These are phyloP conservation scores for Quercus suber DNA, from an alignment of 306 rosid genomes.

Conservation along the genomic window DNA sequence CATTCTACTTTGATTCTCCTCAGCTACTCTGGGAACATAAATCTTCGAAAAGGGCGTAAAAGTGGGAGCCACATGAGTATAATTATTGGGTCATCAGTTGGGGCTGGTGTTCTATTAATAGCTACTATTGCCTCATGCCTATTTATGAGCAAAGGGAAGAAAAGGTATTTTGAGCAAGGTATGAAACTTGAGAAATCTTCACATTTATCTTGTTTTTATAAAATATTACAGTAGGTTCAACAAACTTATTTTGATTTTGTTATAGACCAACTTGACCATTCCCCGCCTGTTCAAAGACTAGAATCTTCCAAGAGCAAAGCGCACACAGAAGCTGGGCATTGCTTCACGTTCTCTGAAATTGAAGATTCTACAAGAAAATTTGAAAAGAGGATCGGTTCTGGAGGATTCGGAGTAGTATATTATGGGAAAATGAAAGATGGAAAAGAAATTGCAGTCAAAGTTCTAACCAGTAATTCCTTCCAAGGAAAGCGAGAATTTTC, in stretches of 20 bases:
- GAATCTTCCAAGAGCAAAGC: conserved; percentile 52
- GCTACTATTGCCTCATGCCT: conserved; percentile 60
- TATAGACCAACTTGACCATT: conserved; percentile 40
- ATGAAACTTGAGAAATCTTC: conserved; percentile 16
- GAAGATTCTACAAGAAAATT: conserved; percentile 75
- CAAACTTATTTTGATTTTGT: conserved; percentile 23
- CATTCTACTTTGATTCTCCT: conserved; percentile 19
- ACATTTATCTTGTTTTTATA: not conserved
- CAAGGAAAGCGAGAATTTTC: conserved; percentile 98
- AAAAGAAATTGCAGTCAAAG: conserved; percentile 94
- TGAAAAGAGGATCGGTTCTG: conserved; percentile 81
- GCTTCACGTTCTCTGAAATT: conserved; percentile 67
- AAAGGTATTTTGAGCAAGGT: conserved; percentile 52
- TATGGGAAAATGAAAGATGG: conserved; percentile 79
- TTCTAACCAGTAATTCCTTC: conserved; percentile 64
- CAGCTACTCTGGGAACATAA: conserved; percentile 73
- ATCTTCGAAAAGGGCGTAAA: conserved; percentile 57
- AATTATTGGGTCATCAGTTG: conserved; percentile 71
- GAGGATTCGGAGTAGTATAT: conserved; percentile 93
- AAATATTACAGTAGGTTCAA: conserved; percentile 21
- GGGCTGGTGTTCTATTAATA: conserved; percentile 68
- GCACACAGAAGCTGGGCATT: conserved; percentile 79
- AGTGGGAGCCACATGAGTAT: conserved; percentile 40
- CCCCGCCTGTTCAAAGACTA: conserved; percentile 51
- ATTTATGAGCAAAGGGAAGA: conserved; percentile 55